Evolutionary conservation across 257 asterid species (phyloP).

Genomic region (Lithospermum erythrorhizon): DNA sequence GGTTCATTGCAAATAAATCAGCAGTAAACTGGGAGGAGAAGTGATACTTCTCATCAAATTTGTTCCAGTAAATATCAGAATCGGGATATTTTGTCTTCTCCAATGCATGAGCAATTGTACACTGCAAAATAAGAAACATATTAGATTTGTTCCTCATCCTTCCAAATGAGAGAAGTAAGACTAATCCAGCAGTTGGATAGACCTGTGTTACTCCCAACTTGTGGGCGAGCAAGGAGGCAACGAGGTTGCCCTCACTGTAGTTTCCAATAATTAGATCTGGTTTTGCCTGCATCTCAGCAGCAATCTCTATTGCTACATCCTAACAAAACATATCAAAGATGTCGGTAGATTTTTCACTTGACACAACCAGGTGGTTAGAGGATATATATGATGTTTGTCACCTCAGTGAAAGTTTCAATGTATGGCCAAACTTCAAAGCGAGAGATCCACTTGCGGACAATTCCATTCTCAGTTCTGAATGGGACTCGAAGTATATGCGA

Average conservation of each 20-base stretch:
- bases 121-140: neutral
- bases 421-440: slow-evolving; percentile 24
- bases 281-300: slow-evolving; percentile 65
- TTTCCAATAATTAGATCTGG: slow-evolving; percentile 93
- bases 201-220: slow-evolving; percentile 96
- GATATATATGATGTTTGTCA: neutral
- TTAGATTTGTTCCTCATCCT: slow-evolving; percentile 2
- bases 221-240: slow-evolving; percentile 89
- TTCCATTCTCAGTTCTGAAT: slow-evolving; percentile 18
- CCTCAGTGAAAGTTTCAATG: slow-evolving; percentile 23
- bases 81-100: slow-evolving; percentile 20
- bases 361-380: neutral
- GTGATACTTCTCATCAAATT: slow-evolving; percentile 72
- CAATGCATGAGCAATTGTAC: slow-evolving; percentile 17
- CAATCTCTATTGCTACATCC: slow-evolving; percentile 89
- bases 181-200: neutral
- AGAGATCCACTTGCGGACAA: slow-evolving; percentile 19
- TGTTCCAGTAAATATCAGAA: slow-evolving; percentile 16
- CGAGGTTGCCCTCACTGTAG: slow-evolving; percentile 95
- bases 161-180: neutral
- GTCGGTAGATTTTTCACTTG: neutral
- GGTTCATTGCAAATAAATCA: slow-evolving; percentile 94
- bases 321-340: slow-evolving; percentile 4
- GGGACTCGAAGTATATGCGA: slow-evolving; percentile 21
- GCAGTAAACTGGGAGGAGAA: slow-evolving; percentile 95